phyloP scores from a whole-genome alignment of 306 rosid genomes.

The Citrullus amarus region DNA sequence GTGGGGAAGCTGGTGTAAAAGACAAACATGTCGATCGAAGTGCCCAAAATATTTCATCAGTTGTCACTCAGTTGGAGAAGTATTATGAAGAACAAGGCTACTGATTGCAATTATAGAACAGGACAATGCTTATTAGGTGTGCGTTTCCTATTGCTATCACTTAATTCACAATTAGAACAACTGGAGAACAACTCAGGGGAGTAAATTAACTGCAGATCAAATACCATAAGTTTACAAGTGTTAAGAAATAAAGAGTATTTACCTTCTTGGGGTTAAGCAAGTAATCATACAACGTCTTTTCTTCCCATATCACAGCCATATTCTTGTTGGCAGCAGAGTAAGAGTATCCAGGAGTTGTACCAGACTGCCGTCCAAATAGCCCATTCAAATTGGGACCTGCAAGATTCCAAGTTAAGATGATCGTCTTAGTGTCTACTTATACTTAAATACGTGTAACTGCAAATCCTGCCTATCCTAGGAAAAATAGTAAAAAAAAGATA shows the following conservation, averaged over 20 bases:
- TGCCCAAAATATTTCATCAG: neutral
- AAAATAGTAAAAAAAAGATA: neutral
- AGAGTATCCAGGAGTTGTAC: slow-evolving; percentile 10
- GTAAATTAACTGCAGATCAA: neutral
- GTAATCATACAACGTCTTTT: slow-evolving; percentile 3
- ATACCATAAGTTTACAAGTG: neutral
- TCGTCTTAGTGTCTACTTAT: neutral
- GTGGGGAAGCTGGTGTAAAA: neutral
- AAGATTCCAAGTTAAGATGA: neutral
- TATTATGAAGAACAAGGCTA: neutral
- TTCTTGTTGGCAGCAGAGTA: slow-evolving; percentile 11
- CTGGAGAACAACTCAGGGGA: neutral
- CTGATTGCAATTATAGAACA: neutral
- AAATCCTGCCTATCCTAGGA: neutral
- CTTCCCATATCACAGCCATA: slow-evolving; percentile 7
- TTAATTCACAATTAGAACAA: neutral
- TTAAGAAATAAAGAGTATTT: neutral
- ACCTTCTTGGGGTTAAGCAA: slow-evolving; percentile 13
- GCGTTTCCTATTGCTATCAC: neutral
- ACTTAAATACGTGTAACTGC: neutral
- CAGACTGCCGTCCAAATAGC: slow-evolving; percentile 4
- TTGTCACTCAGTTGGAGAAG: neutral
- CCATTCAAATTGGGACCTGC: slow-evolving; percentile 9
- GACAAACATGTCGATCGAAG: neutral
- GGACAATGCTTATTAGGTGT: neutral